Evolutionary conservation across 2,329 filamentous ascomycete genomes (phyloP).

Genomic region (Neonectria sp.): DNA sequence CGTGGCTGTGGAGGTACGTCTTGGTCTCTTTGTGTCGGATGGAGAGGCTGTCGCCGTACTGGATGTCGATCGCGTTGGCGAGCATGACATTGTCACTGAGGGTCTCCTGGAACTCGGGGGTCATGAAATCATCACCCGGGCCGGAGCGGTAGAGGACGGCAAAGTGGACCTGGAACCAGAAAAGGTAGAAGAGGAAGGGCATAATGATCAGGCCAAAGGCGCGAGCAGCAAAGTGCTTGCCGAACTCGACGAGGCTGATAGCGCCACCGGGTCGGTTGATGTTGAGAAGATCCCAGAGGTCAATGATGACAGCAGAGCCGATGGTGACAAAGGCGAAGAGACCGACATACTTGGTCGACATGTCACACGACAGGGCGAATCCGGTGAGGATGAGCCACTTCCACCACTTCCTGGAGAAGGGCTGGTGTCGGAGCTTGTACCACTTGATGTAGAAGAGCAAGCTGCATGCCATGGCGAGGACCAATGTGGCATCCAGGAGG

Average conservation of each 20-base stretch:
- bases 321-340: conserved; percentile 98
- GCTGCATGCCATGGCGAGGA: conserved; percentile 96
- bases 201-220: conserved; percentile 89
- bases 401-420: conserved; percentile 98
- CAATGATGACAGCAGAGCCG: conserved; percentile 92
- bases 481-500: conserved; percentile 92
- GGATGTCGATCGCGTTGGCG: conserved; percentile 85
- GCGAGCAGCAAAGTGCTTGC: conserved; percentile 91
- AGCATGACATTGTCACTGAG: conserved; percentile 95
- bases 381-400: conserved; percentile 98
- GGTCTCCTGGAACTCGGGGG: conserved; percentile 97
- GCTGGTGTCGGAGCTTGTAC: conserved; percentile 92
- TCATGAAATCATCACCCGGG: conserved; percentile 99
- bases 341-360: conserved; percentile 98
- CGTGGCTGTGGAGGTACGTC: conserved; percentile 94
- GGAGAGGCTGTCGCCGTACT: conserved; percentile 91
- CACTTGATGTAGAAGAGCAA: conserved; percentile 96
- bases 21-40: conserved; percentile 98
- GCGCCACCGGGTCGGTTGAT: conserved; percentile 87
- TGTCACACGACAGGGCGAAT: conserved; percentile 95
- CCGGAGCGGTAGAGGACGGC: conserved; percentile 89
- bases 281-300: conserved; percentile 95
- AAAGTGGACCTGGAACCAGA: conserved; percentile 99
- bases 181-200: conserved; percentile 97
- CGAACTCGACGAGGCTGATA: conserved; percentile 84